Evolutionary conservation across 176 grass and related monocot genomes (phyloP), one percentile per base, ranked within the genome.

Genomic region (Poa pratensis): DNA sequence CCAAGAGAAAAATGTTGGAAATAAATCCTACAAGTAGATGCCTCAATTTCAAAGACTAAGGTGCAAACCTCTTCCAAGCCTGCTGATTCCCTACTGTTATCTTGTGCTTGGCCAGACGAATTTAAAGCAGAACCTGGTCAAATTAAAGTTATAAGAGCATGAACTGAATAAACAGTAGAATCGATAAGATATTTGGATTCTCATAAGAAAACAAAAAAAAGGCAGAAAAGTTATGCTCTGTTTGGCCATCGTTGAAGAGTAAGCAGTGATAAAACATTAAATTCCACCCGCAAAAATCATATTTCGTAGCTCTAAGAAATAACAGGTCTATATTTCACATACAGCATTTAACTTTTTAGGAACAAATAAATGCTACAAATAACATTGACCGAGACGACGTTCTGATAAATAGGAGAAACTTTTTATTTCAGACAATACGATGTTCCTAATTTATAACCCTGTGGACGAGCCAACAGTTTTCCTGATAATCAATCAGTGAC

Each of bases 1-100:
- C 20, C 49, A 78, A 20, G 49, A 58, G 62, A 78, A 20, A 1
- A 80, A 52, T 45, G 39, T 39, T 3, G 5, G 6, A 62, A 48
- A 50, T 58, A 2, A 65, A 82, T 64, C 2, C 2, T 58, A 23
- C 35, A 43, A 40, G 39, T 65, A 74, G 46, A 70, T 82, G 73
- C 51, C 42, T 63, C 52, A 71, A 28, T 69, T 72, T 43, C 32
- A 73, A 81, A 83, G 62, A 24, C 74, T 54, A 82, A 72, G 82
- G 32, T 55, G 28, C 80, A 86, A 78, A 94, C 89, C 92, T 91
- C 78, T 70, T 84, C 82, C 48, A 84, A 75, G 49, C 49, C 73
- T 72, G 80, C 76, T 45, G 86, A 73, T 22, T 75, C 87, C 35
- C 58, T 59, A 78, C 30, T 55, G 77, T 84, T 79, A 76, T 66